Base-by-base conservation (phyloP, 108 stramenopile species). In the Epithemia pelagica region DNA sequence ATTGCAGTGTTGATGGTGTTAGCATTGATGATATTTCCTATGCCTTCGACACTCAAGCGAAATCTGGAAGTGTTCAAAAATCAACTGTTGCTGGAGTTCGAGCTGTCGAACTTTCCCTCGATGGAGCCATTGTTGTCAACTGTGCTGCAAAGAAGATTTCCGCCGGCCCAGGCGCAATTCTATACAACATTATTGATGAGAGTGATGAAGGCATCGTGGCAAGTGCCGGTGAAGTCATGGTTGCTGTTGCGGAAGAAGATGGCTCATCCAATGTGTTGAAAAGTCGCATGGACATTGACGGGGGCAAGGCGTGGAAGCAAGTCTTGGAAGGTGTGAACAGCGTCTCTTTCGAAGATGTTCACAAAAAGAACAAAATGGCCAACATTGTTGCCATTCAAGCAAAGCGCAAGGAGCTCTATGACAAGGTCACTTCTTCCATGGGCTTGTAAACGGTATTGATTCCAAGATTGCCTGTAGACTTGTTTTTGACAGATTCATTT, bases 51-150 rank as follows among this genome's bases (percentile, higher is more conserved):
- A 88, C 85, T 69, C 85, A 82, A 61, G 65, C 96, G 24, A 79
- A 76, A 37, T 59, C 70, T 57, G 97, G 97, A 27, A 71, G 74
- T 21, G 70, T 96, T 33, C 76, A 74, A 33, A 76, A 92, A 60
- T 86, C 91, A n/a, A 73, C 88, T 21, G 67, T 97, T 32, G 78
- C 88, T 51, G 74, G 84, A 24, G 96, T 97, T 31, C 73, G 81
- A 32, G 78, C 90, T 28, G 59, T 64, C 23, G 78, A 86, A 54
- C 61, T 99, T 32, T 78, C 86, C 28, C 92, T 92, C 23, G 94
- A 95, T 58, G 92, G 92, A 25, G 95, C 94, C 67, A 95, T 99
- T 66, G 81, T 99, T 67, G 95, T 99, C 60, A 99, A 99, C 72
- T 96, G 96, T 53, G 90, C 94, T 1, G 98, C 98, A 5, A 90